phyloP scores from a whole-genome alignment of 2,329 filamentous ascomycete species.

The Fusarium sp. region DNA sequence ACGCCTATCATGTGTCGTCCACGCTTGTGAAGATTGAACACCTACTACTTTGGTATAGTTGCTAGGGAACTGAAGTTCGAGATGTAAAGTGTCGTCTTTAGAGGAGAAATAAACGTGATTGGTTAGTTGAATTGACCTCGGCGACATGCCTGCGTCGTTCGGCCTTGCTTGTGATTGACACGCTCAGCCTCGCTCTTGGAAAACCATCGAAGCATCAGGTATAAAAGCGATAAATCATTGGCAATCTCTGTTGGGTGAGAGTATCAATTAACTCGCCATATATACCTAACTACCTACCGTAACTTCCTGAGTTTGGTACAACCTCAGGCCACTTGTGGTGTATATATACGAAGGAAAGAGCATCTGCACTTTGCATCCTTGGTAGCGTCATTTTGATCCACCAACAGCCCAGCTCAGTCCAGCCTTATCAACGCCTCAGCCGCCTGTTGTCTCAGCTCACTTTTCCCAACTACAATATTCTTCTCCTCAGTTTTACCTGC shows the following conservation, averaged over 20 bases:
- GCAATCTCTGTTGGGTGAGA: neutral
- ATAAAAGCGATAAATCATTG: conserved; percentile 1
- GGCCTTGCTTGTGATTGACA: conserved; percentile 37
- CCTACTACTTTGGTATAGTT: conserved; percentile 25
- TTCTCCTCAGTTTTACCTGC: neutral
- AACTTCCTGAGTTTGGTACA: neutral
- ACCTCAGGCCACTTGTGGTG: conserved; percentile 4
- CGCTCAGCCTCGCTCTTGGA: neutral
- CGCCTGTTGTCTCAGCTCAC: neutral
- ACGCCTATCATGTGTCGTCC: conserved; percentile 14
- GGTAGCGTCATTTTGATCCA: conserved; percentile 43
- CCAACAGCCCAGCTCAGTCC: conserved; percentile 13
- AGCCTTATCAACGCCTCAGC: conserved; percentile 17
- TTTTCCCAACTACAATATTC: conserved; percentile 8
- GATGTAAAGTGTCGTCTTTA: neutral
- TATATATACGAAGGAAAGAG: conserved; percentile 10
- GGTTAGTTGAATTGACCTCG: conserved; percentile 26
- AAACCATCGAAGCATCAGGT: neutral
- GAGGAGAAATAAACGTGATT: conserved; percentile 4
- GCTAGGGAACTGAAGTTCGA: neutral
- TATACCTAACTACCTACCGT: too few relatives aligned
- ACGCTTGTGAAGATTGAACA: conserved; percentile 13
- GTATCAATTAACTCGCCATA: neutral
- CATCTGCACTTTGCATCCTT: conserved; percentile 8
- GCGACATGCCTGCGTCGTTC: conserved; percentile 22